phyloP scores from a whole-genome alignment of 2,329 filamentous ascomycete species.

The Paraconiothyrium brasiliense region DNA sequence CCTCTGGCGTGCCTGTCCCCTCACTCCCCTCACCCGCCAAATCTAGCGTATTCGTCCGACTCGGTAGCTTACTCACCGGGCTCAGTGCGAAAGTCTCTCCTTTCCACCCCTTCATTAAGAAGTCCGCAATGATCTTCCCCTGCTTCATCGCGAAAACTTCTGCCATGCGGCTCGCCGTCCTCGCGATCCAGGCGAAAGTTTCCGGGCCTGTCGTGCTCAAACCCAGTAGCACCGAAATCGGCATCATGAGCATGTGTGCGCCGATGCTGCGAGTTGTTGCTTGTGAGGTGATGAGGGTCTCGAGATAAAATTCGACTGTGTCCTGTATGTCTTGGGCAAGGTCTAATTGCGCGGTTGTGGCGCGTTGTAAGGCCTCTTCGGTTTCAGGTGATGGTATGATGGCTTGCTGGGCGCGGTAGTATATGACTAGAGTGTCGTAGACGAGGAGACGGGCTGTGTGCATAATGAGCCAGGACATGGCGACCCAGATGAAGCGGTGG shows the following conservation, averaged over 20 bases:
- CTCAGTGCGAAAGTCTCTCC: constrained; percentile 1
- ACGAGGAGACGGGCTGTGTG: constrained; percentile 20
- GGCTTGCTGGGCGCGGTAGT: constrained; percentile 15
- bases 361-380: constrained; percentile 2
- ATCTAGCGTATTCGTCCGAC: neutral
- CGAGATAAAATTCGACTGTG: constrained; percentile 20
- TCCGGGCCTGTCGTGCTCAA: constrained; percentile 8
- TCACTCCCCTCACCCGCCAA: too few relatives aligned
- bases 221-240: constrained; percentile 21
- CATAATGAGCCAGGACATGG: constrained; percentile 23
- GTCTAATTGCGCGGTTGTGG: constrained; percentile 10
- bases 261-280: constrained; percentile 18
- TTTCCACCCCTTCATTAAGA: constrained; percentile 4
- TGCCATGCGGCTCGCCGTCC: constrained; percentile 19
- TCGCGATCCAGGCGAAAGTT: constrained; percentile 23
- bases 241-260: constrained; percentile 26
- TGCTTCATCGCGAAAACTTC: constrained; percentile 25
- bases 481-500: constrained; percentile 22
- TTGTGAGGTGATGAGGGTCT: constrained; percentile 13
- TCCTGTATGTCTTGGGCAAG: constrained; percentile 20
- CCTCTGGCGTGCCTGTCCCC: too few relatives aligned
- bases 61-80: neutral
- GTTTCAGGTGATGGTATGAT: neutral
- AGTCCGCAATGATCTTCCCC: constrained; percentile 25
- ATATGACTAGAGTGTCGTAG: constrained; percentile 22